Conservation (phyloP, 257 asterid genomes). For the Galeopsis tetrahit region DNA sequence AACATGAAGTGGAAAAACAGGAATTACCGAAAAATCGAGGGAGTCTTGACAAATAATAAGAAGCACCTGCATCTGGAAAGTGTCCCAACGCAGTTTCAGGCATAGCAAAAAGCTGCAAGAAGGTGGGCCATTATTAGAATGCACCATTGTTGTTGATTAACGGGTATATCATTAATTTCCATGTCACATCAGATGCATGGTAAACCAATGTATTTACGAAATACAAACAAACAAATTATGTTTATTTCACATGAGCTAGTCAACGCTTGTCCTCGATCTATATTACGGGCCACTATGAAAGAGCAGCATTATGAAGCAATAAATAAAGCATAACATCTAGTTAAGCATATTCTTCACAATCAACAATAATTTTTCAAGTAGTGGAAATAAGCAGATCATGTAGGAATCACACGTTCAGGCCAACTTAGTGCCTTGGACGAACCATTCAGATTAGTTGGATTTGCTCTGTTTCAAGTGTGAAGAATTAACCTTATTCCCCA, state of each 20-base stretch:
- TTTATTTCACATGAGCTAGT: slow-evolving; percentile 1
- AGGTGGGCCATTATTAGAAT: slow-evolving; percentile 23
- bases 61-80: slow-evolving; percentile 92
- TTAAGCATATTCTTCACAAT: neutral
- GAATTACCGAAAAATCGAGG: slow-evolving; percentile 86
- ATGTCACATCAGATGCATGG: neutral
- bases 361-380: neutral
- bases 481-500: too few relatives aligned
- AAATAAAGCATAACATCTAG: neutral
- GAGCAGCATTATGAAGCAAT: neutral
- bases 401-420: too few relatives aligned
- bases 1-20: slow-evolving; percentile 21
- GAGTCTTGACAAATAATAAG: slow-evolving; percentile 81
- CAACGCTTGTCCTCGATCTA: neutral
- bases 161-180: neutral
- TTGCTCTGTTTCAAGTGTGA: too few relatives aligned
- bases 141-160: slow-evolving; percentile 18
- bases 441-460: too few relatives aligned
- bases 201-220: neutral
- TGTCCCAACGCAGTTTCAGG: slow-evolving; percentile 94
- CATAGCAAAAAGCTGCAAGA: slow-evolving; percentile 90
- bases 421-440: too few relatives aligned
- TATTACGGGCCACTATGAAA: neutral
- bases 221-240: neutral
- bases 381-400: neutral